Evolutionary conservation across 805 yeast genomes (phyloP).

Genomic region (Kazachstania martiniae): DNA sequence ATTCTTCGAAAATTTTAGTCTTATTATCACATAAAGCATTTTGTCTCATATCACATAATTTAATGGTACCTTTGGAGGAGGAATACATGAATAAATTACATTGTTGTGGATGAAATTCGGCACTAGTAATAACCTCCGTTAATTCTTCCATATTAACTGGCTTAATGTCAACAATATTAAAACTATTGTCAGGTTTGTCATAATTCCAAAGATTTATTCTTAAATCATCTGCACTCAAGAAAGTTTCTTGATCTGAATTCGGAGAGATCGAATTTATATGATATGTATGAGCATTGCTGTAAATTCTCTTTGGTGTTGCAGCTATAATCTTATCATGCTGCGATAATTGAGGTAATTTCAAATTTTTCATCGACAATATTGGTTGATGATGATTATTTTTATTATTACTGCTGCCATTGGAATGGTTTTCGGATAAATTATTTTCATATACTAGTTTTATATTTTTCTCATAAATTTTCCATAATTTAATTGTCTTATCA

Average conservation of each 20-base stretch:
- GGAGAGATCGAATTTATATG: constrained; percentile 93
- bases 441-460: constrained; percentile 88
- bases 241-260: constrained; percentile 94
- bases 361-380: constrained; percentile 31
- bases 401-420: constrained; percentile 1
- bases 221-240: constrained; percentile 83
- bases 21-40: constrained; percentile 89
- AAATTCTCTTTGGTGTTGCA: constrained; percentile 85
- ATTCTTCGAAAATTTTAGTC: constrained; percentile 82
- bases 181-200: constrained; percentile 87
- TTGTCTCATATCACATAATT: constrained; percentile 92
- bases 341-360: constrained; percentile 81
- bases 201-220: constrained; percentile 94
- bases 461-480: constrained; percentile 91
- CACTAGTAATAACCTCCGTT: constrained; percentile 93
- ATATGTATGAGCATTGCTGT: constrained; percentile 94
- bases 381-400: constrained; percentile 1
- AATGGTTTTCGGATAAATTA: constrained; percentile 45
- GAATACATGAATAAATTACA: constrained; percentile 95
- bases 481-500: constrained; percentile 95
- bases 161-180: constrained; percentile 94
- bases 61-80: constrained; percentile 89
- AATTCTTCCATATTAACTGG: constrained; percentile 98
- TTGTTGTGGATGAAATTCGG: constrained; percentile 88
- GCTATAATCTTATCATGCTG: constrained; percentile 91